Percentiles rank a stretch among this genome's conserved stretches.
Evolutionary conservation across 192 early-diverging fungal species (phyloP).

Genomic region (Umbelopsis sp.): DNA sequence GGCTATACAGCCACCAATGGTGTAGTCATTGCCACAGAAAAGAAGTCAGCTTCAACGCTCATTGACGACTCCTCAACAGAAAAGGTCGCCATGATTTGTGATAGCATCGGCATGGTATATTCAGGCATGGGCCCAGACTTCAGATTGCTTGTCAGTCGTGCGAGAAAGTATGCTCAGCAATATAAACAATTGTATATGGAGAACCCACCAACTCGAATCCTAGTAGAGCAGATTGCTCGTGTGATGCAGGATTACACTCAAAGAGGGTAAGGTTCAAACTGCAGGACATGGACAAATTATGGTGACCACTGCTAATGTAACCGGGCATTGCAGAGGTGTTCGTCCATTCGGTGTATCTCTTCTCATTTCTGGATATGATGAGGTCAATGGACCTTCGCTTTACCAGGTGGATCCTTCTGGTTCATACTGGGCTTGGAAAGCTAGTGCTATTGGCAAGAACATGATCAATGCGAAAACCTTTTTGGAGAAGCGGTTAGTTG

Average conservation of each 20-base stretch:
- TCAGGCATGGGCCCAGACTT: constrained; percentile 99
- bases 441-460: constrained; percentile 98
- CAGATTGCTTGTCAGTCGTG: constrained; percentile 92
- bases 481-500: constrained; percentile 86
- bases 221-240: constrained; percentile 95
- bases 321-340: constrained; percentile 75
- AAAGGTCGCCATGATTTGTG: constrained; percentile 87
- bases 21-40: constrained; percentile 97
- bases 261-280: constrained; percentile 66
- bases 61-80: constrained; percentile 92
- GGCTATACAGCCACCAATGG: constrained; percentile 82
- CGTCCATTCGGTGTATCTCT: constrained; percentile 99
- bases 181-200: constrained; percentile 94
- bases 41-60: constrained; percentile 89
- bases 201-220: constrained; percentile 92
- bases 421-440: constrained; percentile 99
- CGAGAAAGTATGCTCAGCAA: constrained; percentile 94
- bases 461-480: constrained; percentile 99
- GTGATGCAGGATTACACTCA: constrained; percentile 99
- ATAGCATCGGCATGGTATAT: constrained; percentile 97
- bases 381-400: constrained; percentile 80
- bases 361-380: constrained; percentile 93
- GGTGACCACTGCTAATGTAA: not conserved
- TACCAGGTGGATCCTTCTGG: constrained; percentile 99
- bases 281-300: not conserved